Evolutionary conservation across 2,329 filamentous ascomycete species (phyloP).

Genomic region (Nigrospora sphaerica): DNA sequence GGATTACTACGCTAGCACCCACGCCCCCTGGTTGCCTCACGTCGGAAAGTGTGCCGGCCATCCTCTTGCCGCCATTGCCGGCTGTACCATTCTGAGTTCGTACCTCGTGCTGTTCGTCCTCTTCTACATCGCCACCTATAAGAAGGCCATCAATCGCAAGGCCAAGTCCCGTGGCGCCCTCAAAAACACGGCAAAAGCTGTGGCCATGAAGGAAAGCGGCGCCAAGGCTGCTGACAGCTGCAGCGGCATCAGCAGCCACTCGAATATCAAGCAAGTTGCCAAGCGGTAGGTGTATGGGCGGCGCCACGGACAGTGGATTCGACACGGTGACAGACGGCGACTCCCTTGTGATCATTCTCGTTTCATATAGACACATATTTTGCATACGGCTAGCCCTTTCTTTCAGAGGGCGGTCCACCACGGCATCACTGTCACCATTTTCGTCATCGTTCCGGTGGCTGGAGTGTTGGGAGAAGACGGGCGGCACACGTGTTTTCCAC

Average conservation of each 20-base stretch:
- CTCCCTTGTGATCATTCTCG: too few relatives aligned
- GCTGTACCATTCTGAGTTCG: conserved; percentile 65
- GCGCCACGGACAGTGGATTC: too few relatives aligned
- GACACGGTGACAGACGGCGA: too few relatives aligned
- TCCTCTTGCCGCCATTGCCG: conserved; percentile 70
- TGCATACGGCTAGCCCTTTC: too few relatives aligned
- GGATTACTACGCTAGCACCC: conserved; percentile 67
- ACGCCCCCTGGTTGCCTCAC: conserved; percentile 65
- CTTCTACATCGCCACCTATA: conserved; percentile 73
- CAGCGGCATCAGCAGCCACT: conserved; percentile 8
- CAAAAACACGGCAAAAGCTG: conserved; percentile 10
- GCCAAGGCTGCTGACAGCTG: conserved; percentile 16
- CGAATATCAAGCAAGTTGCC: too few relatives aligned
- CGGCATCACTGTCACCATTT: too few relatives aligned
- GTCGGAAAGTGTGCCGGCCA: conserved; percentile 66
- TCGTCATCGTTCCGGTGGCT: too few relatives aligned
- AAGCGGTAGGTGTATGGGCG: too few relatives aligned
- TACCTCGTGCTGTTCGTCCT: conserved; percentile 74
- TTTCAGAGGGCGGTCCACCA: too few relatives aligned
- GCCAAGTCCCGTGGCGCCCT: background rate
- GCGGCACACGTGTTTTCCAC: too few relatives aligned
- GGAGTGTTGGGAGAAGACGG: too few relatives aligned
- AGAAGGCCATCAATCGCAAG: conserved; percentile 48
- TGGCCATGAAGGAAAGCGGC: conserved; percentile 16
- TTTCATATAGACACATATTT: too few relatives aligned